Conservation (phyloP, 768 basidiomycete species). For the Boletus tylopilopsis region DNA sequence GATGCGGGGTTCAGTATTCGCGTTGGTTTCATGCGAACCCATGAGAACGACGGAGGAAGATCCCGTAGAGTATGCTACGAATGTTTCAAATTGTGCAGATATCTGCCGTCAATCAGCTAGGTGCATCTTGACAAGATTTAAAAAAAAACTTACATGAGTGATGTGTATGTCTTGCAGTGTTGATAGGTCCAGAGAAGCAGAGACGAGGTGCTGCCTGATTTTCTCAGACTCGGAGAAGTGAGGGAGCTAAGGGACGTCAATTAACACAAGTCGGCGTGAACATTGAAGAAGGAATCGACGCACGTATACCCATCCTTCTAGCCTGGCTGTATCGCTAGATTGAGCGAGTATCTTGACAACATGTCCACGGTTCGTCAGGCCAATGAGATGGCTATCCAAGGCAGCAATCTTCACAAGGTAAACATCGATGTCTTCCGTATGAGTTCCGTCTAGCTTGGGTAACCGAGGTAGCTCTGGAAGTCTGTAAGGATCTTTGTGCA, state of each 20-base stretch:
- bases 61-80: constrained; percentile 78
- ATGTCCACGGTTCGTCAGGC: constrained; percentile 76
- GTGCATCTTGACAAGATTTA: background rate
- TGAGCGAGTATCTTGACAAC: constrained; percentile 60
- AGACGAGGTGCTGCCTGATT: constrained; percentile 44
- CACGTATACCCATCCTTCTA: constrained; percentile 70
- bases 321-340: constrained; percentile 36
- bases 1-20: constrained; percentile 50
- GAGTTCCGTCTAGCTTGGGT: constrained; percentile 41
- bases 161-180: constrained; percentile 53
- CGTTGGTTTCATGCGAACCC: constrained; percentile 50
- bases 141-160: constrained; percentile 77
- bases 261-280: background rate
- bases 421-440: constrained; percentile 28
- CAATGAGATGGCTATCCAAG: constrained; percentile 68
- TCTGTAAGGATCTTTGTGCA: constrained; percentile 49
- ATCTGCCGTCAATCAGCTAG: constrained; percentile 44
- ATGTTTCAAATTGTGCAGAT: constrained; percentile 78
- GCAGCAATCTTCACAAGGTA: constrained; percentile 79
- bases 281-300: constrained; percentile 22
- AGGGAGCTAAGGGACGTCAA: constrained; percentile 51
- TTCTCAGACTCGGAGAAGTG: constrained; percentile 62
- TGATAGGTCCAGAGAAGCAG: constrained; percentile 35
- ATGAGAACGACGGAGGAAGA: constrained; percentile 69
- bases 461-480: constrained; percentile 61